Base-by-base conservation (phyloP, 1,139 yeast genomes). In the Diutina catenulata region DNA sequence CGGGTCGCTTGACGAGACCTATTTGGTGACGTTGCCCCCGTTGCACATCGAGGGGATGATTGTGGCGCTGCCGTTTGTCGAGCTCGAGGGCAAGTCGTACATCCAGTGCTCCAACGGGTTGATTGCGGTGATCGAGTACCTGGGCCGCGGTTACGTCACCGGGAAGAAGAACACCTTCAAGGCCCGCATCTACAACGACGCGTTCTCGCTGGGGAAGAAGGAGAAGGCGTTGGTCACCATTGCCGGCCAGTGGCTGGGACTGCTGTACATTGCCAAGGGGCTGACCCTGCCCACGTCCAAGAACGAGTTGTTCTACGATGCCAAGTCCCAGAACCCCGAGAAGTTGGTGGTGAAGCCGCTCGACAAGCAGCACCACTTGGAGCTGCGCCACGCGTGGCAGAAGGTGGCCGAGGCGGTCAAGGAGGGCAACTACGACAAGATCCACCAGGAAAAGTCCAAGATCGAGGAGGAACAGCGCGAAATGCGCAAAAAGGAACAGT, bases 91-190 rank as follows among this genome's bases (percentile, higher is more conserved):
- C 42, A 76, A 76, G 46, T 74, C 94, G 16, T 76, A 65, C 53
- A 84, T 91, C 51, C 94, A 83, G 58, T 69, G 87, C 28, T 77
- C 94, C 5, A 69, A 74, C 38, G 97, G 97, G 8, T 80, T 76
- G 59, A 58, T 70, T 45, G 74, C 93, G 16, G 70, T 72, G 19
- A 64, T 91, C 46, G 95, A 84, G 50, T 91, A 74, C 59, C 69
- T 83, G 33, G 98, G 98, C 27, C 77, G 91, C 57, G 98, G 98
- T 21, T 91, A 87, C 64, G 84, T 91, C 53, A 72, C 87, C n/a
- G 98, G 98, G 47, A 88, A 87, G 68, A 88, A 87, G 65, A 88
- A 91, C 62, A 63, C 88, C 8, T 87, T 80, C 64, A 88, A 86
- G 62, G 94, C 95, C 27, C 71, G 88, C 51, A 72, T 88, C 41